A percentile compares a stretch with the other conserved stretches of the same genome.
Evolutionary conservation across 148 eudicot species (phyloP).

Genomic region (Salicornia ramosissima): DNA sequence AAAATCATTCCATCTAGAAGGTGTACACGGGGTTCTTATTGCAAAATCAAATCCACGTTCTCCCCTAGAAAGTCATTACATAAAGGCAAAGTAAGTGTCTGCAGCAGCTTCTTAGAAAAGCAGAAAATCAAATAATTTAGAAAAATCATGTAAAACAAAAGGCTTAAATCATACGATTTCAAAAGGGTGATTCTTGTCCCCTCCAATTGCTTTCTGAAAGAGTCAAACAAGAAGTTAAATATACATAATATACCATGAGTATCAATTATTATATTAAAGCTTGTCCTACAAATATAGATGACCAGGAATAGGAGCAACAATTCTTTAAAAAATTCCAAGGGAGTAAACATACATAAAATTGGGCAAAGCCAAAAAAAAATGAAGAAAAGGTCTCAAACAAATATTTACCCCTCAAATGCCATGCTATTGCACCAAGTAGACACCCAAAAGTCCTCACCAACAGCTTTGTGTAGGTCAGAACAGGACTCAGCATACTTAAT

Average conservation of each 20-base stretch:
- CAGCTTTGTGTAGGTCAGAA: constrained; percentile 67
- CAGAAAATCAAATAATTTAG: constrained; percentile 5
- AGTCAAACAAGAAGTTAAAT: constrained; percentile 16
- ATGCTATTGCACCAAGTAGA: constrained; percentile 86
- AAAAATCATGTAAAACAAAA: constrained; percentile 2
- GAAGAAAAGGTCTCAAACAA: neutral
- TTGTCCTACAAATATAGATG: neutral
- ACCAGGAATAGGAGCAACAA: neutral
- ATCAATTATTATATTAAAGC: neutral
- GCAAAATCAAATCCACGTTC: constrained; percentile 80
- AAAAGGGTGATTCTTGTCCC: constrained; percentile 88
- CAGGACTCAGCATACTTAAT: constrained; percentile 72
- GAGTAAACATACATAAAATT: neutral
- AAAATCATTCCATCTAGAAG: constrained; percentile 88
- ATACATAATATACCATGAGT: neutral
- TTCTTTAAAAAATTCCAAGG: neutral
- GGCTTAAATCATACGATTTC: constrained; percentile 47
- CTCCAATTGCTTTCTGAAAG: constrained; percentile 77
- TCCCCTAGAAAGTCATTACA: constrained; percentile 47
- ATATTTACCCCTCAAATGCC: constrained; percentile 74
- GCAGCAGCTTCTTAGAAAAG: constrained; percentile 1
- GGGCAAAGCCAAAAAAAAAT: constrained; percentile 5
- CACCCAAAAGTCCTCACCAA: constrained; percentile 95
- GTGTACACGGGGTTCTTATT: constrained; percentile 89
- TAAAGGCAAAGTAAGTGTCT: constrained; percentile 3